phyloP scores from a whole-genome alignment of 192 early-diverging fungal genomes.

The Obelidium mucronatum region DNA sequence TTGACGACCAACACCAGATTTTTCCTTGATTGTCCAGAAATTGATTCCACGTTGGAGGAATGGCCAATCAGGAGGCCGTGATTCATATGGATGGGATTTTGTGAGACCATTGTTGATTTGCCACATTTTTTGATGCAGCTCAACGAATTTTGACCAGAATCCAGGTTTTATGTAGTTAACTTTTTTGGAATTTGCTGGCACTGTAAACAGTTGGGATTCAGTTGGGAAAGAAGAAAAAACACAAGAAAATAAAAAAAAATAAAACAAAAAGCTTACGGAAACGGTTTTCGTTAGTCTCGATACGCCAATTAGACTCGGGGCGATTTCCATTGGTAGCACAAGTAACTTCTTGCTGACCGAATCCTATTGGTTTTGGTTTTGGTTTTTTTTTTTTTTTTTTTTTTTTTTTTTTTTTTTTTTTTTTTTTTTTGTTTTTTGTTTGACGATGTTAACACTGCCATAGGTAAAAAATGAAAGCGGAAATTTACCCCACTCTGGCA shows the following conservation, averaged over 20 bases:
- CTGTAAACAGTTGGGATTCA: slow-evolving; percentile 16
- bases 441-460: too few relatives aligned
- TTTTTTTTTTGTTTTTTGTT: too few relatives aligned
- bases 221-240: too few relatives aligned
- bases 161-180: slow-evolving; percentile 49
- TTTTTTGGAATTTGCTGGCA: slow-evolving; percentile 44
- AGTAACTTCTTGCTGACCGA: slow-evolving; percentile 87
- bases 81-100: slow-evolving; percentile 57
- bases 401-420: too few relatives aligned
- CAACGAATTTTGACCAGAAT: slow-evolving; percentile 58
- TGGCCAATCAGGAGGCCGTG: slow-evolving; percentile 55
- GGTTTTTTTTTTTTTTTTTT: too few relatives aligned
- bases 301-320: slow-evolving; percentile 25
- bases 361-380: slow-evolving; percentile 42
- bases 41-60: slow-evolving; percentile 54
- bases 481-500: slow-evolving; percentile 82
- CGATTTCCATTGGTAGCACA: slow-evolving; percentile 77
- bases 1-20: slow-evolving; percentile 22
- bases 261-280: slow-evolving; percentile 11
- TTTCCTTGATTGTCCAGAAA: slow-evolving; percentile 57
- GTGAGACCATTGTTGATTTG: slow-evolving; percentile 52
- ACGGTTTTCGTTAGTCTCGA: slow-evolving; percentile 7
- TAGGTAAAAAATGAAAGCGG: not conserved
- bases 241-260: not conserved
- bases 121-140: slow-evolving; percentile 60